Evolutionary conservation across 2,329 filamentous ascomycete genomes (phyloP), one percentile per base, ranked within the genome.

Genomic region (Diaporthe nobilis): DNA sequence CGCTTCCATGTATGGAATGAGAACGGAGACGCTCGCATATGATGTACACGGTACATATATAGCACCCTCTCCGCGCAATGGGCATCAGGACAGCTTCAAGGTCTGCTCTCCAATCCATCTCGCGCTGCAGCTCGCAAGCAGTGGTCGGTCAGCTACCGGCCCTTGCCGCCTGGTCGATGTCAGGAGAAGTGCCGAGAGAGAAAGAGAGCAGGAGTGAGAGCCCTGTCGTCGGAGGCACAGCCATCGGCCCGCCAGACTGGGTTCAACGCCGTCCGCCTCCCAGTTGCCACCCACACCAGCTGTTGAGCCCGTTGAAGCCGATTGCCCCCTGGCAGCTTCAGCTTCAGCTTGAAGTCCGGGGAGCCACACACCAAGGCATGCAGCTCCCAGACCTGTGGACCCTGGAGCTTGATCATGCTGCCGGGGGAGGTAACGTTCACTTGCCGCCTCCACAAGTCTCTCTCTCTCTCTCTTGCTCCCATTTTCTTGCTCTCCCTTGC

Each of bases 231-330:
- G 65, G 71, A 42, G 57, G 20, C 57, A 55, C 31, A 55, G 34
- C 47, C 57, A 42, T 63, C 71, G 71, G 71, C 71, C 71, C 71
- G 71, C 71, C 71, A 63, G 57, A 34, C 71, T 63, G 71, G 63
- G 47, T 68, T 53, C 47, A 39, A 39, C 63, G 63, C 31, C 42
- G 31, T 47, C 47, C 63, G 63, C 47, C 31, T 39, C n/a, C 47
- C 31, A 39, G 8, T n/a, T 22, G 47, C 44, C 44, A 53, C 63
- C 17, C 44, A 39, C 28, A n/a, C 44, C 63, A 25, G 44, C 37
- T 51, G 44, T 15, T n/a, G 25, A 60, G 28, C 25, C 42, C 39
- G 28, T 49, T 34, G 61, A 22, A 22, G 28, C 61, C 28, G 4
- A 10, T 17, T 25, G 17, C 25, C 42, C 61, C 42, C 42, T 49